Percentiles rank a stretch among this genome's conserved stretches.
These are phyloP conservation scores for Podospora pseudoanserina DNA, from an alignment of 495 filamentous ascomycete genomes.

Conservation along the genomic window DNA sequence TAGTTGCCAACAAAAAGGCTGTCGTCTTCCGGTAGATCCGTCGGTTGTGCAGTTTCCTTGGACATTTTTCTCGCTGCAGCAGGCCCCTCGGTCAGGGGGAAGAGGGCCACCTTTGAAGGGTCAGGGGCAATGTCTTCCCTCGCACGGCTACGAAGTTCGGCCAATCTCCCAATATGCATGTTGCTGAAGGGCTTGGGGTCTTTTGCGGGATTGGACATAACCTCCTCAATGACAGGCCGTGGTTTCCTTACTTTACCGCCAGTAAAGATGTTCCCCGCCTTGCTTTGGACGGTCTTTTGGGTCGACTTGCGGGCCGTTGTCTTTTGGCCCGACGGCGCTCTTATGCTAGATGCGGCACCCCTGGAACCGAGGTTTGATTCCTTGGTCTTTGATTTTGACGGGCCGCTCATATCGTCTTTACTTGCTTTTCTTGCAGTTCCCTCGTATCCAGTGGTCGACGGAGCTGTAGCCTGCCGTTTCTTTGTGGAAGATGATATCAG, in stretches of 20 bases:
- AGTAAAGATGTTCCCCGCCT: conserved; percentile 29
- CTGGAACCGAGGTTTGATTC: neutral
- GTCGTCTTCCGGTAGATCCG: neutral
- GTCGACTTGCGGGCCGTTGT: conserved; percentile 10
- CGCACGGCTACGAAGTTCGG: conserved; percentile 21
- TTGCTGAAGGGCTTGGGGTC: conserved; percentile 31
- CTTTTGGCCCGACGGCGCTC: neutral
- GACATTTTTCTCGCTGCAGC: conserved; percentile 6
- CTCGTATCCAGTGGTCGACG: conserved; percentile 28
- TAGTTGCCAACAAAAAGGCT: neutral
- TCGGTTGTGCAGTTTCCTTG: neutral
- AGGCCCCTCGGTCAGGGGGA: conserved; percentile 13
- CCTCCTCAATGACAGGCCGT: conserved; percentile 22
- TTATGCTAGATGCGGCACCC: neutral
- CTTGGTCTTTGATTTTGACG: conserved; percentile 11
- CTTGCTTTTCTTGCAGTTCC: conserved; percentile 28
- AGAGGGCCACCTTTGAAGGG: conserved; percentile 13
- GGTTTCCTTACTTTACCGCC: conserved; percentile 25
- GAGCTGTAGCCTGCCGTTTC: conserved; percentile 5
- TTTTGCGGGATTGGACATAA: conserved; percentile 35
- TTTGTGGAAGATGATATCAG: conserved; percentile 8
- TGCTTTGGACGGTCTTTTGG: conserved; percentile 21
- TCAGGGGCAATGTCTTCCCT: conserved; percentile 31
- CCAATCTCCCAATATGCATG: conserved; percentile 18
- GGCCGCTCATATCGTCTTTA: neutral